These are phyloP conservation scores for Zygoascus bituminiphila DNA, from an alignment of 805 yeast genomes.

Conservation along the genomic window DNA sequence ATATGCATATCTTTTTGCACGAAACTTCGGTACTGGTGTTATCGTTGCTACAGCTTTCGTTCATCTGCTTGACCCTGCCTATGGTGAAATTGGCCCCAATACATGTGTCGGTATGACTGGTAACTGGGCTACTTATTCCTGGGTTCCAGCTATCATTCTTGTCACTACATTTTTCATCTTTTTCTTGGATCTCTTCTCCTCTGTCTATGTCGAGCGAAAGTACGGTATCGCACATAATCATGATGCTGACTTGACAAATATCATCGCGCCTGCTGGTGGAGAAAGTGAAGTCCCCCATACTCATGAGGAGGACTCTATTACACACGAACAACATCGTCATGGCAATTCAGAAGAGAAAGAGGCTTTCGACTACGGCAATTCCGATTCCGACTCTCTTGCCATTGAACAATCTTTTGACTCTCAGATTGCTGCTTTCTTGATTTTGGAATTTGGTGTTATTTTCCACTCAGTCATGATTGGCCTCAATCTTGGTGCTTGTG, in stretches of 20 bases:
- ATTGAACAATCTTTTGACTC: slow-evolving; percentile 17
- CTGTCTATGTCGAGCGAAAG: slow-evolving; percentile 34
- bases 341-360: background rate
- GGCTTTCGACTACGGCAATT: background rate
- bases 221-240: slow-evolving; percentile 28
- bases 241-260: slow-evolving; percentile 18
- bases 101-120: slow-evolving; percentile 38
- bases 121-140: slow-evolving; percentile 45
- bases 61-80: slow-evolving; percentile 44
- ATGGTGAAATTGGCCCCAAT: slow-evolving; percentile 26
- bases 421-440: slow-evolving; percentile 40
- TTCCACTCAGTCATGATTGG: slow-evolving; percentile 75
- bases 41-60: slow-evolving; percentile 69
- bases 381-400: slow-evolving; percentile 9
- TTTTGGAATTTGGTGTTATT: slow-evolving; percentile 63
- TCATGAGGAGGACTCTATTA: slow-evolving; percentile 27
- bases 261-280: slow-evolving; percentile 3
- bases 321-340: background rate
- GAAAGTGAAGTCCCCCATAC: slow-evolving; percentile 14
- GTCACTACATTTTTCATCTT: slow-evolving; percentile 39
- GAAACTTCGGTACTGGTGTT: slow-evolving; percentile 67
- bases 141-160: slow-evolving; percentile 48
- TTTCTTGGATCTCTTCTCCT: slow-evolving; percentile 41
- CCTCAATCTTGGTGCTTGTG: slow-evolving; percentile 54
- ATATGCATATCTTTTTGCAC: slow-evolving; percentile 27